Evolutionary conservation across 371 early-diverging fungal species (phyloP).

Genomic region (Mortierella polycephala): DNA sequence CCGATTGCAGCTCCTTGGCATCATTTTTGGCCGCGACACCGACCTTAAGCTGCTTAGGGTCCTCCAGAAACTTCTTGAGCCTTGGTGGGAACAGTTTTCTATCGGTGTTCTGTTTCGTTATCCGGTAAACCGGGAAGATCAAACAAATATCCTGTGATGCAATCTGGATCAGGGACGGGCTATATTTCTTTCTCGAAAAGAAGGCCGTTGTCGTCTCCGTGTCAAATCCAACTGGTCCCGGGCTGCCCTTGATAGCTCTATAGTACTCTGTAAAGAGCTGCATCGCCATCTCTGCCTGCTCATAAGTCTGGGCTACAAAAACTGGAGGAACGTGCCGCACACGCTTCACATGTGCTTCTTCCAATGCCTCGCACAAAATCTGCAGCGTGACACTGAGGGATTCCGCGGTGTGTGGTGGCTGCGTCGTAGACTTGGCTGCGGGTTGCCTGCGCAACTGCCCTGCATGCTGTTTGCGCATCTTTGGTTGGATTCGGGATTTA

Average conservation of each 20-base stretch:
- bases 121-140: conserved; percentile 41
- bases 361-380: conserved; percentile 38
- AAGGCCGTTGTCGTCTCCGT: conserved; percentile 39
- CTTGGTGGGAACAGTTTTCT: conserved; percentile 28
- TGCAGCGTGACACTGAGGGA: conserved; percentile 11
- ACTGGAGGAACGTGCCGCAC: conserved; percentile 30
- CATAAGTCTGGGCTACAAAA: conserved; percentile 21
- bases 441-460: conserved; percentile 2
- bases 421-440: neutral
- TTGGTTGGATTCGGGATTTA: conserved; percentile 2
- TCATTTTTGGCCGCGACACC: conserved; percentile 33
- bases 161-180: conserved; percentile 37
- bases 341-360: conserved; percentile 20
- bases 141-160: conserved; percentile 44
- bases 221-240: conserved; percentile 46
- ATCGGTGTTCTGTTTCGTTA: conserved; percentile 1
- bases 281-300: conserved; percentile 33
- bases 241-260: neutral
- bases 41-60: conserved; percentile 25
- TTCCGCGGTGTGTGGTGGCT: neutral
- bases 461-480: neutral
- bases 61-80: conserved; percentile 38
- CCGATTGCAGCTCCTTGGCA: conserved; percentile 9
- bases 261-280: conserved; percentile 42
- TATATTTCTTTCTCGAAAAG: neutral